Evolutionary conservation across 2,329 filamentous ascomycete genomes (phyloP), one percentile per base, ranked within the genome.

Genomic region (Talaromyces funiculosus): DNA sequence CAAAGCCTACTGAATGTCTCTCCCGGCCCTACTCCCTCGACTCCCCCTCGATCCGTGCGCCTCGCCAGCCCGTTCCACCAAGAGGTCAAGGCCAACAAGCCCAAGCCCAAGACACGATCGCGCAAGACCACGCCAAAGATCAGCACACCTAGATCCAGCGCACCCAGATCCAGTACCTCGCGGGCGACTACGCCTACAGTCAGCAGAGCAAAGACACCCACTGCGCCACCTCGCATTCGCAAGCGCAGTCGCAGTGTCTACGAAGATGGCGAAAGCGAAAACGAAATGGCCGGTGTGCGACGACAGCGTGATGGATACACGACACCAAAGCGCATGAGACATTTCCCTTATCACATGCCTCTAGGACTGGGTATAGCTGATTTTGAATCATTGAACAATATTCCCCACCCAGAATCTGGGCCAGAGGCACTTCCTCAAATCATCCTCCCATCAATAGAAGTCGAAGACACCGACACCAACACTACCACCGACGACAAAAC

Each of bases 321-420:
- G 3, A 81, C 78, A 10, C 78, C 78, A 4, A 81, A 81, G 65
- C 74, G 78, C 63, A 72, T 67, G 40, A 71, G 77, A 18, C 70
- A 74, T 24, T 66, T 72, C 10, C 78, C 78, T 1, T 72, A 73
- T 37, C 69, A 78, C n/a, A 66, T 81, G 35, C 78, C 78, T 0
- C 67, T 78, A 3, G 78, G 78, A 18, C 68, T 81, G 8, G 71
- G 72, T 8, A 71, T 68, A 12, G 70, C 74, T 18, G 78, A 80
- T 62, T 80, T 80, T 62, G 74, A 76, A 60, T 73, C 75, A 4
- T 69, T 79, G 9, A 43, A 63, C 65, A 42, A 62, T 63, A 20
- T 51, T 10, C 45, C 33, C 5, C 64, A 24, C 47, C 37, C 56
- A 35, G 69, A 72, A 7, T 38, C 33, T 18, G 20, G 20, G 53